Evolutionary conservation across 2,329 filamentous ascomycete species (phyloP).

Genomic region (Phyllosticta paracitricarpa): DNA sequence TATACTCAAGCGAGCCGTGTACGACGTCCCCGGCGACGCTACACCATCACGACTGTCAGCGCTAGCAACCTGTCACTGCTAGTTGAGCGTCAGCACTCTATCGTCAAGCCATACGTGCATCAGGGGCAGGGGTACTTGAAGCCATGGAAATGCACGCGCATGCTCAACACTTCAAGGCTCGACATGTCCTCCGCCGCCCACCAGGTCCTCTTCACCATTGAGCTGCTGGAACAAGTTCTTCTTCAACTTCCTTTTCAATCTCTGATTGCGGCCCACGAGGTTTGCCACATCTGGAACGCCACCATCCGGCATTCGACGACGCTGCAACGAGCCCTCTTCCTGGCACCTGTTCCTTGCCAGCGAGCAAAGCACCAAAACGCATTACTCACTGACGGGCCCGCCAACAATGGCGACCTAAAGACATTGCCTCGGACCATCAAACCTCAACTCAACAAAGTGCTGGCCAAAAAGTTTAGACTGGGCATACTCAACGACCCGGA

Average conservation of each 20-base stretch:
- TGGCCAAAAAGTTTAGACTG: background rate
- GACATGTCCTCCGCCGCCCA: background rate
- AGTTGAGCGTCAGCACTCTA: background rate
- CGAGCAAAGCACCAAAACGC: background rate
- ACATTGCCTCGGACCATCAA: background rate
- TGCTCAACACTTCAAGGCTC: background rate
- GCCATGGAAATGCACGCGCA: background rate
- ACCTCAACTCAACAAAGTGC: background rate
- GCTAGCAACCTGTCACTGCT: background rate
- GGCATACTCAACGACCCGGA: conserved; percentile 5
- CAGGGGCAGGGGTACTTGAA: background rate
- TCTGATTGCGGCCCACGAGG: background rate
- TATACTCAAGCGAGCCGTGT: background rate
- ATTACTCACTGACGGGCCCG: background rate
- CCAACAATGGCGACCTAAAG: background rate
- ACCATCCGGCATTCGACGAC: background rate
- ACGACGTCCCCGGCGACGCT: background rate
- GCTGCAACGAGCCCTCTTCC: conserved; percentile 6
- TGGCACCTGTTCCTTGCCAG: background rate
- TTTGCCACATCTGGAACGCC: background rate
- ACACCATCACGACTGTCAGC: background rate
- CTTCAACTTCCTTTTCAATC: background rate
- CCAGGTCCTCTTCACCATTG: conserved; percentile 2
- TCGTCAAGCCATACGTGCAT: background rate
- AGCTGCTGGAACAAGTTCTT: conserved; percentile 7